Conservation (phyloP, 768 basidiomycete genomes). For the Xerocomus potaroensis region DNA sequence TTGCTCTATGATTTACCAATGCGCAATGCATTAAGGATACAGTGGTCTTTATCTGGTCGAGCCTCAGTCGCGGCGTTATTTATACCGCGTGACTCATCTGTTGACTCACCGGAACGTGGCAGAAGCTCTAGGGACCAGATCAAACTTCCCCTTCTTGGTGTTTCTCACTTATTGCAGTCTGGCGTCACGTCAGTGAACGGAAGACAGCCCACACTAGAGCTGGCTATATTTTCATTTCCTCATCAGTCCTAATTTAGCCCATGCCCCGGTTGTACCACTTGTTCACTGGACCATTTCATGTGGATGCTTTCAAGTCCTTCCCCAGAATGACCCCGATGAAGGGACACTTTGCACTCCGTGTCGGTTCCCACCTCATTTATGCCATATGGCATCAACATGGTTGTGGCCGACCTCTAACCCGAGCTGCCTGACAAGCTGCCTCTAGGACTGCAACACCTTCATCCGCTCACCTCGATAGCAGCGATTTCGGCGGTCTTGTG, state of each 20-base stretch:
- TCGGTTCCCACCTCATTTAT: not conserved
- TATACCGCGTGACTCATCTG: not conserved
- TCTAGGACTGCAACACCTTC: constrained; percentile 3
- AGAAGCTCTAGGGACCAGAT: not conserved
- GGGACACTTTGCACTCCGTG: not conserved
- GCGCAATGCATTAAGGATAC: too few relatives aligned
- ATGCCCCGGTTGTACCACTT: not conserved
- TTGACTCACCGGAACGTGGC: not conserved
- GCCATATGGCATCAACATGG: not conserved
- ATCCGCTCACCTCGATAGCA: not conserved
- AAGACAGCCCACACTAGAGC: not conserved
- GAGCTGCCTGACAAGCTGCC: not conserved
- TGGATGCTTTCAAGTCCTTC: not conserved
- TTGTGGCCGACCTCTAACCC: not conserved
- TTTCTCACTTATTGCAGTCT: not conserved
- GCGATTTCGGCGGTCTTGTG: not conserved
- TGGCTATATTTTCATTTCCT: not conserved
- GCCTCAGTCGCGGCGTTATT: not conserved
- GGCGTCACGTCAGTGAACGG: not conserved
- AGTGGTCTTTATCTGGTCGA: not conserved
- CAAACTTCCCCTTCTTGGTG: not conserved
- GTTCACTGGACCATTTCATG: not conserved
- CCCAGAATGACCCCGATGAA: not conserved
- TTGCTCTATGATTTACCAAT: not conserved
- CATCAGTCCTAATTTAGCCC: not conserved